Conservation (phyloP, 2,329 filamentous ascomycete genomes). For the Penicillium hesseltinei region DNA sequence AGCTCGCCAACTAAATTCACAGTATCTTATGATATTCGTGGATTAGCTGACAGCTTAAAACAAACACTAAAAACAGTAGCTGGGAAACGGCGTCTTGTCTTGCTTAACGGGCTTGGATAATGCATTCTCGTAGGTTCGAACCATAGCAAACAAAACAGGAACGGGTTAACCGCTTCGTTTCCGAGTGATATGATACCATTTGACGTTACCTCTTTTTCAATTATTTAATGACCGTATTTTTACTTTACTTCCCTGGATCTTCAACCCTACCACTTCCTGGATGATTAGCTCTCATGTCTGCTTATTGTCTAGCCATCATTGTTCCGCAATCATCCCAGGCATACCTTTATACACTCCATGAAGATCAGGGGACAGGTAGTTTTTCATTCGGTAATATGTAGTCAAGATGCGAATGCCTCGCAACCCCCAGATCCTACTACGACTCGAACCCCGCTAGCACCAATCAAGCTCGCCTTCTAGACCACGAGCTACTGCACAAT, state of each 20-base stretch:
- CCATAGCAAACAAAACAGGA: conserved; percentile 34
- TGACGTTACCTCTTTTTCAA: conserved; percentile 28
- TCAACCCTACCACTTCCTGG: not conserved
- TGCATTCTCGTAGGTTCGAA: conserved; percentile 34
- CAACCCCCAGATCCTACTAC: not conserved
- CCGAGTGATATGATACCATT: conserved; percentile 35
- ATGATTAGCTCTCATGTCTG: not conserved
- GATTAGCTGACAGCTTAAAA: conserved; percentile 22
- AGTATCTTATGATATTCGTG: conserved; percentile 23
- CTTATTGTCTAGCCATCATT: not conserved
- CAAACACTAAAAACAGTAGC: conserved; percentile 32
- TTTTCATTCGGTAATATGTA: not conserved
- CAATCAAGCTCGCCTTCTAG: not conserved
- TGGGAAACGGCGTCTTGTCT: conserved; percentile 39
- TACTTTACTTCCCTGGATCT: conserved; percentile 4
- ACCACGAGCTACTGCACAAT: not conserved
- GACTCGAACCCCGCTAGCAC: not conserved
- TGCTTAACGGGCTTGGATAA: conserved; percentile 35
- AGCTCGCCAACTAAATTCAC: conserved; percentile 51
- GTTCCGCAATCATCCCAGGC: not conserved
- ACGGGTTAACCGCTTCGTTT: conserved; percentile 28
- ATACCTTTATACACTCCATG: not conserved
- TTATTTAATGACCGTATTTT: conserved; percentile 28
- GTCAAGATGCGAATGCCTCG: not conserved
- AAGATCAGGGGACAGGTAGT: not conserved